Evolutionary conservation across 2,329 filamentous ascomycete genomes (phyloP).

Genomic region (Phialophora expanda): DNA sequence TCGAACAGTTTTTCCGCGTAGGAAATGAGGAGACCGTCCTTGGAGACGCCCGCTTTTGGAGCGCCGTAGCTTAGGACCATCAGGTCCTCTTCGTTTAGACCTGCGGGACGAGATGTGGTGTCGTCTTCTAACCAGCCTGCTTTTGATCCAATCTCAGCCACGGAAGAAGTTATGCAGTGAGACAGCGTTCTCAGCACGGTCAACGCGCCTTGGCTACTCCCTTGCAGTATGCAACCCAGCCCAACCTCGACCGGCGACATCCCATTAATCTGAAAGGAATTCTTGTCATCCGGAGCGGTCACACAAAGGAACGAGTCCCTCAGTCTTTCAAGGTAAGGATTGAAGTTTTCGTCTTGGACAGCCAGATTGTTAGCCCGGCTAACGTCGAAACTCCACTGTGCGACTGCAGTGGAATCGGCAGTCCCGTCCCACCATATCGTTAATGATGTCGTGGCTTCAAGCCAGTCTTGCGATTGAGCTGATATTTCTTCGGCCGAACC

Average conservation of each 20-base stretch:
- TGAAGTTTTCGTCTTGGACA: constrained; percentile 48
- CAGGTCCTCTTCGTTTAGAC: constrained; percentile 81
- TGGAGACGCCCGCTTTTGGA: constrained; percentile 68
- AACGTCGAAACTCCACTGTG: constrained; percentile 51
- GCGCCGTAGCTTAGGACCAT: constrained; percentile 77
- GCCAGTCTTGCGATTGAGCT: constrained; percentile 82
- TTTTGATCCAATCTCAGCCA: constrained; percentile 82
- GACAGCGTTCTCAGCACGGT: constrained; percentile 80
- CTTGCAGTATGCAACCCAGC: constrained; percentile 80
- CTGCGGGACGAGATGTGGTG: constrained; percentile 51
- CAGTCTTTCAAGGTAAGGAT: constrained; percentile 76
- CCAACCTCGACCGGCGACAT: constrained; percentile 78
- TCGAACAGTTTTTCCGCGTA: constrained; percentile 71
- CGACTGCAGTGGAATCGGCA: constrained; percentile 57
- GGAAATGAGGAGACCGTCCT: constrained; percentile 76
- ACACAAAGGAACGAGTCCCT: constrained; percentile 70
- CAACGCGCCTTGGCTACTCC: constrained; percentile 76
- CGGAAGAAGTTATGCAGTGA: constrained; percentile 74
- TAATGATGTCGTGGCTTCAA: constrained; percentile 82
- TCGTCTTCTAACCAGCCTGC: constrained; percentile 75
- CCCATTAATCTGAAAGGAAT: constrained; percentile 73
- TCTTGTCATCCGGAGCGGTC: constrained; percentile 66
- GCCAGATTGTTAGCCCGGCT: constrained; percentile 49
- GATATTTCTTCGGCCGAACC: constrained; percentile 78
- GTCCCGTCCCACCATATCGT: constrained; percentile 92